Evolutionary conservation across 2,329 filamentous ascomycete genomes (phyloP).

Genomic region (Plectosphaerella cucumerina): DNA sequence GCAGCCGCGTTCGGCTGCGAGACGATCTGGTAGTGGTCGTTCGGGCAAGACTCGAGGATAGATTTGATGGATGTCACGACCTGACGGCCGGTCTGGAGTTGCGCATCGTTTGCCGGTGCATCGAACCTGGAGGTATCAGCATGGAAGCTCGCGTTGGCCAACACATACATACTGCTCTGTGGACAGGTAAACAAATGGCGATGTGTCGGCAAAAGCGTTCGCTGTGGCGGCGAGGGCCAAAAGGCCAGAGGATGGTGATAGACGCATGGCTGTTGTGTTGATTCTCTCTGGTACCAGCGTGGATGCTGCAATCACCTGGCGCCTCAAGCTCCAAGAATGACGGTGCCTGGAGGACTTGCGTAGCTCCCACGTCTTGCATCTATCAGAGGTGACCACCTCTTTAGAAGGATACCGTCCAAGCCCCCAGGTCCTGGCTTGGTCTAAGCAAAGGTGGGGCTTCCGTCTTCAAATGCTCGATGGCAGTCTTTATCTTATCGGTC

Average conservation of each 20-base stretch:
- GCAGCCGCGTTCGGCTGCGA: slow-evolving; percentile 71
- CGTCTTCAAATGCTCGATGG: no score
- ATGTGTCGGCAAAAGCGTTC: slow-evolving; percentile 78
- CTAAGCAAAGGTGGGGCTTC: background rate
- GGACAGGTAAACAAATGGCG: slow-evolving; percentile 85
- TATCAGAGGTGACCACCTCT: background rate
- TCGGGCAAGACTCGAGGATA: slow-evolving; percentile 66
- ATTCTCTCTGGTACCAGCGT: no score
- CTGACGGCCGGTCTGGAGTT: slow-evolving; percentile 45
- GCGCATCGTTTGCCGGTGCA: slow-evolving; percentile 25
- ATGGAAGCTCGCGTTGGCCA: slow-evolving; percentile 2
- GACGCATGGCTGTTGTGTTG: slow-evolving; percentile 42
- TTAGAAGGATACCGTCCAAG: background rate
- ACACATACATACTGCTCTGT: slow-evolving; percentile 64
- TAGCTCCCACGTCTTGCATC: background rate
- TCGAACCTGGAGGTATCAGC: slow-evolving; percentile 23
- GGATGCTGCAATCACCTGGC: no score
- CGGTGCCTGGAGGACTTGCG: slow-evolving; percentile 1
- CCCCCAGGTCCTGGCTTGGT: background rate
- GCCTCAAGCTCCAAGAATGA: slow-evolving; percentile 1
- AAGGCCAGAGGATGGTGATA: slow-evolving; percentile 44
- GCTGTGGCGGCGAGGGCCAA: slow-evolving; percentile 54
- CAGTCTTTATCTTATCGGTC: background rate
- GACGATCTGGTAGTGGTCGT: slow-evolving; percentile 72
- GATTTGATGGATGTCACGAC: slow-evolving; percentile 38